These are phyloP conservation scores for Aspergillus affinis DNA, from an alignment of 495 filamentous ascomycete species.

Conservation along the genomic window DNA sequence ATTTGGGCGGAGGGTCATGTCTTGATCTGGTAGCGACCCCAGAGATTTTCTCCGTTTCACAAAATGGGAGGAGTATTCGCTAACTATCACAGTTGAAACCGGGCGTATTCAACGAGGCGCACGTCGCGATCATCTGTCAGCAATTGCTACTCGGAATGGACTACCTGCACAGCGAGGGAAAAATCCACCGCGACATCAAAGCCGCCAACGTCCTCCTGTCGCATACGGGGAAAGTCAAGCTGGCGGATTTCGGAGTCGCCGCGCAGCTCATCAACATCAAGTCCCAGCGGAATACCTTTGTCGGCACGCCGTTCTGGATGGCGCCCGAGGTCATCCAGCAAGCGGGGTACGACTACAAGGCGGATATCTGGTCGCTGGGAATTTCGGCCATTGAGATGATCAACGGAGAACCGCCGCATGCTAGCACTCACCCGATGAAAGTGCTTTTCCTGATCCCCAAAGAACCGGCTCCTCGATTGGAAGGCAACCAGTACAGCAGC, in stretches of 20 bases:
- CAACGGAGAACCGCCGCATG: constrained; percentile 89
- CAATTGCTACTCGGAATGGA: constrained; percentile 88
- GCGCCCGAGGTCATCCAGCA: constrained; percentile 98
- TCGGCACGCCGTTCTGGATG: constrained; percentile 99
- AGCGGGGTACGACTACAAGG: constrained; percentile 94
- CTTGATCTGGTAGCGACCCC: constrained; percentile 69
- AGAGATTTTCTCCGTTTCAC: no score
- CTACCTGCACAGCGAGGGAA: constrained; percentile 91
- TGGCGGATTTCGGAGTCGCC: constrained; percentile 97
- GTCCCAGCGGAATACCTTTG: constrained; percentile 96
- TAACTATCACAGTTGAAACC: constrained; percentile 71
- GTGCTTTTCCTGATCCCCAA: constrained; percentile 97
- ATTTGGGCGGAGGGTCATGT: constrained; percentile 88
- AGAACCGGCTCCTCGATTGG: constrained; percentile 77
- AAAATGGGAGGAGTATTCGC: constrained; percentile 2
- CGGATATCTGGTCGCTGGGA: constrained; percentile 96
- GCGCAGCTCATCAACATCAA: constrained; percentile 97
- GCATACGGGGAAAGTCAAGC: constrained; percentile 86
- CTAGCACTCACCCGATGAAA: constrained; percentile 94
- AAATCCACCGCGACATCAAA: constrained; percentile 97
- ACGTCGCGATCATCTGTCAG: constrained; percentile 92
- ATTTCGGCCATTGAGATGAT: constrained; percentile 96
- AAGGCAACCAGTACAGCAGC: constrained; percentile 79
- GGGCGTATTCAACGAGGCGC: constrained; percentile 83
- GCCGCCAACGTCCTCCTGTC: constrained; percentile 90